phyloP scores from a whole-genome alignment of 371 early-diverging fungal genomes.

The Apophysomyces sp. region DNA sequence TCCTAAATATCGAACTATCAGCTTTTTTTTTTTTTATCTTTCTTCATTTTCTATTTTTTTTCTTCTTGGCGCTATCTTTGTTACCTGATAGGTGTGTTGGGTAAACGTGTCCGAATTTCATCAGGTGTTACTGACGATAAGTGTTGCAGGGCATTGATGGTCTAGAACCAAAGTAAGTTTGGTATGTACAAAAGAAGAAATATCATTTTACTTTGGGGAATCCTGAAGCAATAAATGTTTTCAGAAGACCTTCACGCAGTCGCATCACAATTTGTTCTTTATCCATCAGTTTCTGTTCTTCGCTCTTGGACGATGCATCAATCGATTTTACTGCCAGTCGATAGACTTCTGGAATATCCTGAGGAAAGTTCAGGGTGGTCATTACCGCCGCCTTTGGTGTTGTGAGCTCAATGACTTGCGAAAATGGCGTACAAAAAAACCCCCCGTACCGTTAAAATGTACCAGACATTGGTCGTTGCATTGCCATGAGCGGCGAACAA shows the following conservation, averaged over 20 bases:
- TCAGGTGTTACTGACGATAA: slow-evolving; percentile 23
- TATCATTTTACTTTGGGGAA: slow-evolving; percentile 31
- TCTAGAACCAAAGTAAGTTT: slow-evolving; percentile 11
- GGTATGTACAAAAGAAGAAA: neutral
- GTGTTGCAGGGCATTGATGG: slow-evolving; percentile 34
- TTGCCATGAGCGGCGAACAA: neutral
- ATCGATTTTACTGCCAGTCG: neutral
- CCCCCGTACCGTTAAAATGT: neutral
- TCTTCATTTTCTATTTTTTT: no score
- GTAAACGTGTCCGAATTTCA: neutral
- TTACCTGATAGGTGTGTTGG: neutral
- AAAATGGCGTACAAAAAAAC: neutral
- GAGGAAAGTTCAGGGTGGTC: slow-evolving; percentile 1
- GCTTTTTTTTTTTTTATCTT: neutral
- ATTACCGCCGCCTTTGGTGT: slow-evolving; percentile 1
- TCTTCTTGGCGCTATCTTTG: neutral
- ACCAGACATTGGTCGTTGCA: neutral
- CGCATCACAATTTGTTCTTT: slow-evolving; percentile 16
- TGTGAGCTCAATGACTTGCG: neutral
- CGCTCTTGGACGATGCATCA: neutral
- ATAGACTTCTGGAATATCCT: neutral
- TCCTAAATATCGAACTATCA: neutral
- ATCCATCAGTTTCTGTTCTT: neutral
- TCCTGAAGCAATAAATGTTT: slow-evolving; percentile 32
- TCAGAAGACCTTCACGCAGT: slow-evolving; percentile 37